Percentiles rank a stretch among this genome's conserved stretches.
phyloP scores from a whole-genome alignment of 2,329 filamentous ascomycete species.

The Achaetomium macrosporum region DNA sequence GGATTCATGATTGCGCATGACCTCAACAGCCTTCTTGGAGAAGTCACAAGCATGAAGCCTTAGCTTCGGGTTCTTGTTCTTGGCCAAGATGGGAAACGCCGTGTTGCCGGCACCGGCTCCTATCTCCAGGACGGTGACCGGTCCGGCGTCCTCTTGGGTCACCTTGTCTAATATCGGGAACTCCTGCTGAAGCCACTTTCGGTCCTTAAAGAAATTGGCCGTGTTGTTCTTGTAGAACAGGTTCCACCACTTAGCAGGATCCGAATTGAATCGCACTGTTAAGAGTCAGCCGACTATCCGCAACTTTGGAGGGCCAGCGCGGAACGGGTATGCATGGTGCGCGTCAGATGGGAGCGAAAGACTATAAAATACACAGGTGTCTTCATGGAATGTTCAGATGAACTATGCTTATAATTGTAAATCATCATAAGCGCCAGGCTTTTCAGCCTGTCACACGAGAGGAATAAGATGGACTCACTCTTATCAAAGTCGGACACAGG shows the following conservation, averaged over 20 bases:
- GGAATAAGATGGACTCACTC: constrained; percentile 43
- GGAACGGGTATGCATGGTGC: constrained; percentile 10
- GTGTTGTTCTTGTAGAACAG: constrained; percentile 97
- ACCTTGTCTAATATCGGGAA: constrained; percentile 82
- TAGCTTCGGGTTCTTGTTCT: constrained; percentile 75
- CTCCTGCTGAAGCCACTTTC: constrained; percentile 95
- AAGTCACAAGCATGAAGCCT: constrained; percentile 94
- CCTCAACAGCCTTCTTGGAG: constrained; percentile 87
- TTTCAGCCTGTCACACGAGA: neutral
- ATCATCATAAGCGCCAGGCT: constrained; percentile 34
- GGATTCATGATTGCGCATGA: constrained; percentile 74
- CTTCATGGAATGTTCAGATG: constrained; percentile 61
- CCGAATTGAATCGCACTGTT: constrained; percentile 73
- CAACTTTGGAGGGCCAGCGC: constrained; percentile 1
- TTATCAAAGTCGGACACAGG: constrained; percentile 94
- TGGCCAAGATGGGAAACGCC: constrained; percentile 80
- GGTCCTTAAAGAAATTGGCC: constrained; percentile 96
- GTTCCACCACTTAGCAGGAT: constrained; percentile 97
- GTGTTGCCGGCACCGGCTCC: constrained; percentile 96
- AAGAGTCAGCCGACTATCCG: constrained; percentile 35
- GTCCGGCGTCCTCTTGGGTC: constrained; percentile 63
- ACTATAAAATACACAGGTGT: constrained; percentile 52
- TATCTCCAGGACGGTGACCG: constrained; percentile 73
- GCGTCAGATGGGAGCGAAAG: constrained; percentile 71
- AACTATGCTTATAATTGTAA: constrained; percentile 63